These are phyloP conservation scores for Nannochloropsis granulata DNA, from an alignment of 108 stramenopile species.

Conservation along the genomic window DNA sequence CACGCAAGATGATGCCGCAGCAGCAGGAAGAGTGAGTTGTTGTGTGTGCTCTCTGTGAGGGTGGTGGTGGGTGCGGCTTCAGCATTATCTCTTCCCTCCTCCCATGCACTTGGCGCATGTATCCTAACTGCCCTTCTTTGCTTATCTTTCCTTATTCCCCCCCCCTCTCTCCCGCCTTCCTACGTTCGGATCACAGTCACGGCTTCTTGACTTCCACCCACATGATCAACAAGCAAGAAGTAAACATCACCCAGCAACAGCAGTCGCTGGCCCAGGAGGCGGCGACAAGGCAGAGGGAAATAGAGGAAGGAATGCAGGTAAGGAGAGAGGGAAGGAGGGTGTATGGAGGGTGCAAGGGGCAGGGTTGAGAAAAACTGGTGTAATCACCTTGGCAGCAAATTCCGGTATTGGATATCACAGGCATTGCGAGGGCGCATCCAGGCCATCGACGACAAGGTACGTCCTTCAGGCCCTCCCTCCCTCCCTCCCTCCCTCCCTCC, in stretches of 20 bases:
- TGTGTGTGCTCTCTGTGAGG: too few relatives aligned
- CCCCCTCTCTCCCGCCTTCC: too few relatives aligned
- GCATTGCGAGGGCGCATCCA: background rate
- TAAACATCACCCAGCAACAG: background rate
- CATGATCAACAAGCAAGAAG: background rate
- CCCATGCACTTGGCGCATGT: too few relatives aligned
- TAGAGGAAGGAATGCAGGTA: background rate
- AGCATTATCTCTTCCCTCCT: too few relatives aligned
- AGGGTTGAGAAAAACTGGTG: background rate
- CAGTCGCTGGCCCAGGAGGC: background rate
- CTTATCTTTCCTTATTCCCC: too few relatives aligned
- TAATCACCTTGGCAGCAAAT: background rate
- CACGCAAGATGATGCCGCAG: too few relatives aligned
- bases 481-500: background rate
- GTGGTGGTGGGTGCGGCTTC: too few relatives aligned
- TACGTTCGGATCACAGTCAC: background rate
- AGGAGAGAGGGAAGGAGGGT: background rate
- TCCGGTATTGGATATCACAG: background rate
- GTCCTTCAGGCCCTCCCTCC: background rate
- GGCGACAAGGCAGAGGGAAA: background rate
- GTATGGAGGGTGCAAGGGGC: background rate
- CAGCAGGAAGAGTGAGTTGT: too few relatives aligned
- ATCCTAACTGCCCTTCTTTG: too few relatives aligned
- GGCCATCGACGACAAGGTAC: background rate
- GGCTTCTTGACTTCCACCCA: background rate